Evolutionary conservation across 2,329 filamentous ascomycete species (phyloP).

Genomic region (Exserohilum rostratum): DNA sequence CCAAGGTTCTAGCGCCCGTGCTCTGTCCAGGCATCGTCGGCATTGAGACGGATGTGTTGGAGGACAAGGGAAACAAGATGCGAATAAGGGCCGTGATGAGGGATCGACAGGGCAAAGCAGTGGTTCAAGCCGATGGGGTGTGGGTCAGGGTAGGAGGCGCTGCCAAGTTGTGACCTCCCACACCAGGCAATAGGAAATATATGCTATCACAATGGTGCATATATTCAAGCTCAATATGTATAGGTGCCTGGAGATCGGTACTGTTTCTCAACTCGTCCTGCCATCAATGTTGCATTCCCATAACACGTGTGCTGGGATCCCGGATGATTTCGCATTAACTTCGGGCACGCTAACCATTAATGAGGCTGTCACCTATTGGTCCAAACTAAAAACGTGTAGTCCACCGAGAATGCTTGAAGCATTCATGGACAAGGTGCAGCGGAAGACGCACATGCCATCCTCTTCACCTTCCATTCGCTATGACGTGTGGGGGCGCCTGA

Average conservation of each 20-base stretch:
- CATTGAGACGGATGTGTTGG: slow-evolving; percentile 29
- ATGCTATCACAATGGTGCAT: background rate
- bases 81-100: slow-evolving; percentile 32
- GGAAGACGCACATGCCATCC: slow-evolving; percentile 18
- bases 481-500: background rate
- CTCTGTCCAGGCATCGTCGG: slow-evolving; percentile 33
- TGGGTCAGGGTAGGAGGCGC: slow-evolving; percentile 28
- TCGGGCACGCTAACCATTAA: slow-evolving; percentile 18
- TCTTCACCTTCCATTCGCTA: slow-evolving; percentile 15
- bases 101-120: slow-evolving; percentile 27
- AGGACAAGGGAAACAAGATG: slow-evolving; percentile 28
- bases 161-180: slow-evolving; percentile 20
- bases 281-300: slow-evolving; percentile 6
- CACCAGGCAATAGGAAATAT: background rate
- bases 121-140: slow-evolving; percentile 28
- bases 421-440: slow-evolving; percentile 13
- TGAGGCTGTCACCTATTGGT: slow-evolving; percentile 8
- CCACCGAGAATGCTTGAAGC: slow-evolving; percentile 19
- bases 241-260: background rate
- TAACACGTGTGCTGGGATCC: slow-evolving; percentile 21
- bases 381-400: slow-evolving; percentile 17
- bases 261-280: background rate
- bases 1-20: slow-evolving; percentile 31
- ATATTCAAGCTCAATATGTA: background rate
- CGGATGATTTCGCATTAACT: slow-evolving; percentile 11